Evolutionary conservation across 208 protist genomes (phyloP), one percentile per base, ranked within the genome.

Genomic region (Wallacemonas sp.): DNA sequence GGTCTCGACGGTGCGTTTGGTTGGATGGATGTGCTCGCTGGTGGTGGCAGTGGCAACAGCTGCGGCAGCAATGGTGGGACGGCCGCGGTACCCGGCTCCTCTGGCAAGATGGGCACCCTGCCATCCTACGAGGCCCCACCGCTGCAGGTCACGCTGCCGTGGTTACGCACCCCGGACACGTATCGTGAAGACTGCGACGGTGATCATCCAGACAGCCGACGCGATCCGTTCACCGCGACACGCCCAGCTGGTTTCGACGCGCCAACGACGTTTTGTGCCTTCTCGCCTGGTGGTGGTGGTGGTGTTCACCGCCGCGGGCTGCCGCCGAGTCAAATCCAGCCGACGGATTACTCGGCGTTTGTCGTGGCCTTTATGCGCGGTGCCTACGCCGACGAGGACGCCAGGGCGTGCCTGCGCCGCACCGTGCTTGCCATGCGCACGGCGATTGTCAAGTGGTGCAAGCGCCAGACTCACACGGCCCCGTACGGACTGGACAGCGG

Each of bases 361-460:
- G 68, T 88, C 4, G 44, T 85, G 21, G 79, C 83, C 36, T 88
- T 88, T 33, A 77, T 83, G 38, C 72, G 76, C 27, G 79, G 83
- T 39, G 72, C 56, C 33, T 81, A 72, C 56, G 29, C 56, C 9
- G 67, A 78, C n/a, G 60, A 56, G 4, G 58, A 38, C 23, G 82
- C 79, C 34, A 66, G 73, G 2, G 70, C 68, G 19, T 75, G 69
- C 33, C 62, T 88, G 33, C 68, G 65, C 19, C 55, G 66, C 41
- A 70, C 67, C 12, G 32, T 85, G 16, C 48, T 62, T 21, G 66
- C 65, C 17, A 52, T 82, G 46, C 63, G 56, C 2, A 39, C 56
- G 19, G 27, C 52, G 17, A 70, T 74, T 41, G 61, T 26, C 41
- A 62, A 70, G 52, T 69, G 52, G 48, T 12, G 33, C 24, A 44